phyloP scores from a whole-genome alignment of 139 green algal species.

The Ettlia oleoabundans region DNA sequence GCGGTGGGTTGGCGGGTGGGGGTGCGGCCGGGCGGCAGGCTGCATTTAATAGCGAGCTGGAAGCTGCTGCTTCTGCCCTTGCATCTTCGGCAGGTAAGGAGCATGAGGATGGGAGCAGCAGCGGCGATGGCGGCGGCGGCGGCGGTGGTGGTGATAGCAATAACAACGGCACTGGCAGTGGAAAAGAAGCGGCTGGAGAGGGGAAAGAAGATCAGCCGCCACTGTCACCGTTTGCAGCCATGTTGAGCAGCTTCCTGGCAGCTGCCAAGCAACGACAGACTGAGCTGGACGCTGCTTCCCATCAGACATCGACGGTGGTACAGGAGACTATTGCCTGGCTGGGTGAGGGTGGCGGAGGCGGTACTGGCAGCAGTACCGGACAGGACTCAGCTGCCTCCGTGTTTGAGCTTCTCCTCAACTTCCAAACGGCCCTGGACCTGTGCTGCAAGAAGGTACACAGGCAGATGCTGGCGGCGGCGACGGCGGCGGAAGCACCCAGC shows the following conservation, averaged over 20 bases:
- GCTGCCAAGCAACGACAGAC: slow-evolving; percentile 1
- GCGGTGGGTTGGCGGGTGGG: background rate
- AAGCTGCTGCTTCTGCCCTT: slow-evolving; percentile 3
- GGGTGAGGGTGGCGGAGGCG: slow-evolving; percentile 26
- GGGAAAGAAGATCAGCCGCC: background rate
- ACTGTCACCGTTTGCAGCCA: slow-evolving; percentile 25
- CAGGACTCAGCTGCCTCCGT: slow-evolving; percentile 18
- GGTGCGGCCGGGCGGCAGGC: slow-evolving; percentile 11
- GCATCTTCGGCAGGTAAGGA: no score
- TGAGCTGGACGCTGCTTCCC: background rate
- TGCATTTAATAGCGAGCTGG: slow-evolving; percentile 27
- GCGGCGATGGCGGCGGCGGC: background rate
- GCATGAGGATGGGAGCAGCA: background rate
- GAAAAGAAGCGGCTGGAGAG: background rate
- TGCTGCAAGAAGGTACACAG: slow-evolving; percentile 15
- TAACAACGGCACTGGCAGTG: background rate
- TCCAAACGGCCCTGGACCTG: slow-evolving; percentile 35
- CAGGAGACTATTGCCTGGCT: slow-evolving; percentile 26
- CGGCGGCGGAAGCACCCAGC: background rate
- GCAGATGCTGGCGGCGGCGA: background rate
- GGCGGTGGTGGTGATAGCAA: background rate
- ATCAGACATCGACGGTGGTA: slow-evolving; percentile 14
- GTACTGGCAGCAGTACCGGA: no score
- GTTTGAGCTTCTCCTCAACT: slow-evolving; percentile 40
- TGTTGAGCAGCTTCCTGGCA: slow-evolving; percentile 30